Base-by-base conservation (phyloP, 345 rosid species). In the Mercurialis annua region DNA sequence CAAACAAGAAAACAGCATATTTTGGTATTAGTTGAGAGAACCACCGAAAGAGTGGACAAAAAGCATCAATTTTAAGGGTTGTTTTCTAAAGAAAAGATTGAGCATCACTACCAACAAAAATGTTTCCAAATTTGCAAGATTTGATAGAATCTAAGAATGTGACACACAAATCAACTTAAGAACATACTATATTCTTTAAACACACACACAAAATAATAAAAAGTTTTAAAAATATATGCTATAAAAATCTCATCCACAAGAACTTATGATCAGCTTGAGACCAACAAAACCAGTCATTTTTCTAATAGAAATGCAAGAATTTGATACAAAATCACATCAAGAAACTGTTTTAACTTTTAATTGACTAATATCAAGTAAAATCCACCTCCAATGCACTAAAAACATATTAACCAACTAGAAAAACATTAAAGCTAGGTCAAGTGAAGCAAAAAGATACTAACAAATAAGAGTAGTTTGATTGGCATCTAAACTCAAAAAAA, bases 31-130 rank as follows among this genome's bases (percentile, higher is more conserved):
- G 74, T 64, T 76, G 66, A 76, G 71, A 68, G 76, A 78, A 75
- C 68, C 66, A 80, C 81, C 83, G 43, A 81, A 73, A 66, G 64
- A 78, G 78, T 64, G 78, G 85, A 80, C 85, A 86, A 56, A 55
- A 78, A 71, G 78, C 78, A 79, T 77, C 82, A 79, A 72, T 40
- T 64, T 71, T 76, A 71, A 69, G 70, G 75, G 76, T 40, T 10
- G 65, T 81, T 81, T 40, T 80, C 61, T 51, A 56, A 63, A 74
- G 26, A 61, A 71, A 76, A 59, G 64, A 40, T 46, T 59, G 33
- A 78, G 70, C 77, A 84, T 77, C 76, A 74, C 77, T 79, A 65
- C 74, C 81, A 70, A 81, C 64, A 59, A 77, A 72, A 68, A 64
- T 78, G 78, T 55, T 81, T 51, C 68, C 64, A 63, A 59, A 51